phyloP scores from a whole-genome alignment of 1,284 basidiomycete genomes.

The Melampsora allii-populina region DNA sequence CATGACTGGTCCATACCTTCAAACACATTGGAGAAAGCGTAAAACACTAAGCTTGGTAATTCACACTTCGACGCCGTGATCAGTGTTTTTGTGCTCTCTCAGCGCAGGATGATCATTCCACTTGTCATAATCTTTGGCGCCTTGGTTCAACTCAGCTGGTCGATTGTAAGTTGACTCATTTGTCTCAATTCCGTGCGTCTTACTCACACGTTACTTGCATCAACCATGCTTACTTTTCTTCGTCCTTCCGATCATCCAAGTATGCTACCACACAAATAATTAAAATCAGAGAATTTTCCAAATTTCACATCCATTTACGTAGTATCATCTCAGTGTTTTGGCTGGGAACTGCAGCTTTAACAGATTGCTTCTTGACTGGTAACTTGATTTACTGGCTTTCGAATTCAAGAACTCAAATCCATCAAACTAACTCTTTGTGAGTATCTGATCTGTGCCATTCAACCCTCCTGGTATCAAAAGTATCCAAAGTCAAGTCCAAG shows the following conservation, averaged over 20 bases:
- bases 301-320: slow-evolving; percentile 44
- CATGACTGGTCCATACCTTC: too few relatives aligned
- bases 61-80: not conserved
- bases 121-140: slow-evolving; percentile 19
- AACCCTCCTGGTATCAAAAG: too few relatives aligned
- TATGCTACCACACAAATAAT: slow-evolving; percentile 44
- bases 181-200: too few relatives aligned
- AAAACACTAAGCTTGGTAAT: not conserved
- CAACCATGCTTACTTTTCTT: not conserved
- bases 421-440: slow-evolving; percentile 42
- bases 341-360: slow-evolving; percentile 37
- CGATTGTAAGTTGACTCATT: not conserved
- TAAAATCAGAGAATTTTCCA: slow-evolving; percentile 42
- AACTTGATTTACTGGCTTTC: slow-evolving; percentile 44
- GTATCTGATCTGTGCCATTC: not conserved
- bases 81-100: slow-evolving; percentile 32
- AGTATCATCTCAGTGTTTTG: slow-evolving; percentile 14
- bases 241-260: slow-evolving; percentile 1
- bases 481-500: too few relatives aligned
- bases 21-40: too few relatives aligned
- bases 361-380: slow-evolving; percentile 44
- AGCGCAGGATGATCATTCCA: slow-evolving; percentile 7
- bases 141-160: slow-evolving; percentile 35
- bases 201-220: too few relatives aligned
- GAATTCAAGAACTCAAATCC: slow-evolving; percentile 42